Evolutionary conservation across 208 protist species (phyloP).

Genomic region (Acanthamoeba culbertsoni): DNA sequence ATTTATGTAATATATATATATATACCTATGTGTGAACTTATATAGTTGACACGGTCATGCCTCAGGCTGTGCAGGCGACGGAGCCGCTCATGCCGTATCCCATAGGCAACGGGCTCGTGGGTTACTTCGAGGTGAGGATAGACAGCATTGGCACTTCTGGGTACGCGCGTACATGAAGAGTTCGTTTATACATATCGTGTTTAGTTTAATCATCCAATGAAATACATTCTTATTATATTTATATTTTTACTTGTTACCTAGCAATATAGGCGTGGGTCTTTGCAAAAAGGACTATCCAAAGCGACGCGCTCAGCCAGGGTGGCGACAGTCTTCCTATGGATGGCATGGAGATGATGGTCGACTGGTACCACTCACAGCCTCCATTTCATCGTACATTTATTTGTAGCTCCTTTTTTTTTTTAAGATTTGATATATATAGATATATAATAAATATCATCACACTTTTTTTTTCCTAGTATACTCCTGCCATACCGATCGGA

Average conservation of each 20-base stretch:
- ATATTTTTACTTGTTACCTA: not conserved
- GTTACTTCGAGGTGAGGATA: conserved; percentile 29
- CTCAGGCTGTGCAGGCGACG: not conserved
- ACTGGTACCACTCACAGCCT: not conserved
- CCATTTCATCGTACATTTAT: not conserved
- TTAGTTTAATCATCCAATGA: too few species aligned
- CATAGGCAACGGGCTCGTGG: not conserved
- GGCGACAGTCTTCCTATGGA: conserved; percentile 22
- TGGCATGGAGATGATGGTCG: conserved; percentile 46
- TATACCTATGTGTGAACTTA: not conserved
- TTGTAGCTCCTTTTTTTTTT: not conserved
- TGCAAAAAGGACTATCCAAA: conserved; percentile 17
- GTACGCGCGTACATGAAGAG: not conserved
- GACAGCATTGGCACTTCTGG: not conserved
- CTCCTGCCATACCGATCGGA: not conserved
- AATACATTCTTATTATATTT: not conserved
- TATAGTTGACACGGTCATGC: not conserved
- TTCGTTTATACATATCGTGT: not conserved
- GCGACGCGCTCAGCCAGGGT: not conserved
- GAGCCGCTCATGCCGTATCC: not conserved
- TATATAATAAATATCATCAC: not conserved
- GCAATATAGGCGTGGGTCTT: not conserved
- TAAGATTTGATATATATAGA: not conserved
- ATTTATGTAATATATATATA: too few species aligned
- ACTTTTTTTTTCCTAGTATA: not conserved